Evolutionary conservation across 148 eudicot species (phyloP).

Genomic region (Talinum fruticosum): DNA sequence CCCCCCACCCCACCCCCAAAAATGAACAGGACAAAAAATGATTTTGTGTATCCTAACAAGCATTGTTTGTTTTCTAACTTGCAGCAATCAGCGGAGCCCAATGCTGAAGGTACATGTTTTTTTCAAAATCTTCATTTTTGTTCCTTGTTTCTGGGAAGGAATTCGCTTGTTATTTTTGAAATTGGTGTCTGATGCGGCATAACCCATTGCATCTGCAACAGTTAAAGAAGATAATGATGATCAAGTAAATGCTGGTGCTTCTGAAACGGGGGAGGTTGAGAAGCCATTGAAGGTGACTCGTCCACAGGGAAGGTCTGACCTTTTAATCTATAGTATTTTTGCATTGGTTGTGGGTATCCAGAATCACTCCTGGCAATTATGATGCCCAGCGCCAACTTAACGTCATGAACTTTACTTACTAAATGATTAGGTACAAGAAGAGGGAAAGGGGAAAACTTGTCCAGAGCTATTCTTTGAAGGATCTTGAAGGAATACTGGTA

Average conservation of each 20-base stretch:
- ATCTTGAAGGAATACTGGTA: slow-evolving; percentile 93
- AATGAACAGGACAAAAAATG: too few relatives aligned
- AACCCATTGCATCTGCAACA: slow-evolving; percentile 15
- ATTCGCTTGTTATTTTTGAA: neutral
- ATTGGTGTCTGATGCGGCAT: neutral
- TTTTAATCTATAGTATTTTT: neutral
- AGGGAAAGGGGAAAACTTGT: slow-evolving; percentile 84
- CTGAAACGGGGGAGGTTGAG: slow-evolving; percentile 28
- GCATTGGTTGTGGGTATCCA: neutral
- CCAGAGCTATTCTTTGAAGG: slow-evolving; percentile 61
- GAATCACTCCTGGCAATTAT: neutral
- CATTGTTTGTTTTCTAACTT: slow-evolving; percentile 13
- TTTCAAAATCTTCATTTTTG: neutral
- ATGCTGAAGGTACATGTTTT: slow-evolving; percentile 23
- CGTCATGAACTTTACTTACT: neutral
- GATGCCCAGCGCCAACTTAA: neutral
- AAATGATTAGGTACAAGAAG: slow-evolving; percentile 62
- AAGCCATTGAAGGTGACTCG: slow-evolving; percentile 61
- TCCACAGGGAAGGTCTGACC: slow-evolving; percentile 82
- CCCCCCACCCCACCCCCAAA: too few relatives aligned
- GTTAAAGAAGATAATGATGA: slow-evolving; percentile 39
- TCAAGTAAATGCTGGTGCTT: slow-evolving; percentile 21
- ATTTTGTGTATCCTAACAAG: neutral
- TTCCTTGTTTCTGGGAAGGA: neutral
- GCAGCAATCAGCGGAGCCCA: slow-evolving; percentile 66